phyloP scores from a whole-genome alignment of 768 basidiomycete species.

The Ramaria sp. region DNA sequence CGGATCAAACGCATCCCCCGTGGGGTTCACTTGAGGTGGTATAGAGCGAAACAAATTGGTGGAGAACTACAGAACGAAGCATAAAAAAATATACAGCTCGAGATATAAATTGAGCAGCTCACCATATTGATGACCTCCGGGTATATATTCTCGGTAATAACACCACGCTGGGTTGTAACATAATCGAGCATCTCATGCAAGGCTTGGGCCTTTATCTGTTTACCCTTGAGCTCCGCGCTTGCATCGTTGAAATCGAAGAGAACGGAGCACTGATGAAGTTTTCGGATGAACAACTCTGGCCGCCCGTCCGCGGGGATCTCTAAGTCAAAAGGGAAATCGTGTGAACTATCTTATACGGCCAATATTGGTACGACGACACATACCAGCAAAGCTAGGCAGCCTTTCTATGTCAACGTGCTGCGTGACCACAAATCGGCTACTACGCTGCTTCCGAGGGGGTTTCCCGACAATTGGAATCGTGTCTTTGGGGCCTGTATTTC shows the following conservation, averaged over 20 bases:
- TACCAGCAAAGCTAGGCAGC: constrained; percentile 82
- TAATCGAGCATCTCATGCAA: constrained; percentile 98
- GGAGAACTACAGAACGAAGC: constrained; percentile 59
- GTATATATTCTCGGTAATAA: constrained; percentile 95
- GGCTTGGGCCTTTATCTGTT: constrained; percentile 97
- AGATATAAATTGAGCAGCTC: constrained; percentile 18
- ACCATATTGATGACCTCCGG: constrained; percentile 99
- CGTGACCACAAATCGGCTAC: constrained; percentile 90
- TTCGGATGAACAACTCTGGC: constrained; percentile 83
- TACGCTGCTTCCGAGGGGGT: constrained; percentile 94
- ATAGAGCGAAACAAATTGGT: constrained; percentile 98
- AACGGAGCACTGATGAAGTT: constrained; percentile 92
- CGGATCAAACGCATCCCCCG: constrained; percentile 96
- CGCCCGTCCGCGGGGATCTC: constrained; percentile 86
- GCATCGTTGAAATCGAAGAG: constrained; percentile 99
- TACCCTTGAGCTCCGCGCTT: constrained; percentile 88
- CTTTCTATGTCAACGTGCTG: constrained; percentile 96
- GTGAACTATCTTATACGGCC: neutral
- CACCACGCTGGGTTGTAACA: constrained; percentile 91
- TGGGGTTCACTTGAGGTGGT: constrained; percentile 98
- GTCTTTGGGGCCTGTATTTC: constrained; percentile 74
- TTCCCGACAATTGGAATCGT: constrained; percentile 95
- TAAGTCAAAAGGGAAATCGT: constrained; percentile 22
- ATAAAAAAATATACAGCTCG: constrained; percentile 8
- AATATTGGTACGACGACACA: constrained; percentile 16